Base-by-base conservation (phyloP, 2,329 filamentous ascomycete genomes). In the Colletotrichum sp. region DNA sequence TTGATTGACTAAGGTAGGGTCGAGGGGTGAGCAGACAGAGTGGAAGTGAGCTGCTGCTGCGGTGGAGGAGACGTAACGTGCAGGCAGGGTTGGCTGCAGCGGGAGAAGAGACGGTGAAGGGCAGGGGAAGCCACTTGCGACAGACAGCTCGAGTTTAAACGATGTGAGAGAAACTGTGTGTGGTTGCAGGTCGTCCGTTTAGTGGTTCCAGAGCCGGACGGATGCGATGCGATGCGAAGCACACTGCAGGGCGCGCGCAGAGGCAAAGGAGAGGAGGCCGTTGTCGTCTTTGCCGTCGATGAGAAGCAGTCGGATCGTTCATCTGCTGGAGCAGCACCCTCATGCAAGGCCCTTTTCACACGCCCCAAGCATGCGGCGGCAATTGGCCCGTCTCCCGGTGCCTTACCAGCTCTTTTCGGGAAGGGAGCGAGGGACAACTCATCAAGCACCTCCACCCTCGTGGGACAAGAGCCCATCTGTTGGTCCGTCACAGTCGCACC, bases 391-490 rank as follows among this genome's bases (percentile, higher is more conserved):
- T 66, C 52, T 56, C 48, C 58, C 56, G 52, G 34, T 64, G 56
- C 62, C 62, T 58, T 66, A 43, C 70, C 58, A 75, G 73, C 73
- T 75, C 64, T 22, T 67, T 75, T 75, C 43, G 73, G 73, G 73
- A 75, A 75, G 70, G 64, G 72, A 75, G 75, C 56, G 71, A 75
- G 28, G 72, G 52, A 71, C 75, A 75, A 75, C 67, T 75, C 71
- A 77, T 75, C 75, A 71, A 75, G 43, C 64, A 52, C 32, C 71
- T 71, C 74, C 71, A 74, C 73, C 68, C 66, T 74, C 62, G 70
- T 73, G 71, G 66, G 71, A 74, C 67, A 25, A 52, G 32, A 28
- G 36, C 18, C 30, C 56, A 43, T 64, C 61, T 64, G 61, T 64
- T 64, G 61, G 61, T 64, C 43, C 25, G 34, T 32, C 61, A 64